Evolutionary conservation across 768 basidiomycete genomes (phyloP).

Genomic region (Suillus tomentosus): DNA sequence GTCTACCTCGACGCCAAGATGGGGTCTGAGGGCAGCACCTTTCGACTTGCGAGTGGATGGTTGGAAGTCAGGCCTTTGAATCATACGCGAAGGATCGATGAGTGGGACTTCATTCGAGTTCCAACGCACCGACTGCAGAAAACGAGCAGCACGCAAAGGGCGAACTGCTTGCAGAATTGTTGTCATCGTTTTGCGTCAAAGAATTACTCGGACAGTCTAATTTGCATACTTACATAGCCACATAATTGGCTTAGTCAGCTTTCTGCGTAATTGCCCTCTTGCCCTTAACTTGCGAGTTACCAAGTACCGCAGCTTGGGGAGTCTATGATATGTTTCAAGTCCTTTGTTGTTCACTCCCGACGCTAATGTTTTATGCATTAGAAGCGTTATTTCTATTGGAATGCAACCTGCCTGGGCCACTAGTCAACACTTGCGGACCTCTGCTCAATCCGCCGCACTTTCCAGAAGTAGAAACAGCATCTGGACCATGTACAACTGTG

Average conservation of each 20-base stretch:
- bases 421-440: slow-evolving; percentile 9
- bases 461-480: slow-evolving; percentile 5
- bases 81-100: slow-evolving; percentile 8
- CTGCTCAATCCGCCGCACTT: slow-evolving; percentile 8
- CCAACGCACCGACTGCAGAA: slow-evolving; percentile 21
- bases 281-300: too few relatives aligned
- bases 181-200: slow-evolving; percentile 21
- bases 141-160: slow-evolving; percentile 20
- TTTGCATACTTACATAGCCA: slow-evolving; percentile 26
- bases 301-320: neutral
- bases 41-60: slow-evolving; percentile 10
- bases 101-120: slow-evolving; percentile 23
- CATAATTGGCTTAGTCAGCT: slow-evolving; percentile 15
- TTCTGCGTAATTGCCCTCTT: neutral
- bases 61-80: slow-evolving; percentile 4
- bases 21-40: slow-evolving; percentile 42
- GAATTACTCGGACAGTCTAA: neutral
- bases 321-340: neutral
- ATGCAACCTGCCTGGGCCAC: neutral
- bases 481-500: neutral
- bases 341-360: neutral
- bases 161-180: slow-evolving; percentile 24
- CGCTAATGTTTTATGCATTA: neutral
- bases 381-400: neutral
- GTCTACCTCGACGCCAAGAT: slow-evolving; percentile 44